These are phyloP conservation scores for Pigoraptor vietnamica DNA, from an alignment of 78 protist species.

Conservation along the genomic window DNA sequence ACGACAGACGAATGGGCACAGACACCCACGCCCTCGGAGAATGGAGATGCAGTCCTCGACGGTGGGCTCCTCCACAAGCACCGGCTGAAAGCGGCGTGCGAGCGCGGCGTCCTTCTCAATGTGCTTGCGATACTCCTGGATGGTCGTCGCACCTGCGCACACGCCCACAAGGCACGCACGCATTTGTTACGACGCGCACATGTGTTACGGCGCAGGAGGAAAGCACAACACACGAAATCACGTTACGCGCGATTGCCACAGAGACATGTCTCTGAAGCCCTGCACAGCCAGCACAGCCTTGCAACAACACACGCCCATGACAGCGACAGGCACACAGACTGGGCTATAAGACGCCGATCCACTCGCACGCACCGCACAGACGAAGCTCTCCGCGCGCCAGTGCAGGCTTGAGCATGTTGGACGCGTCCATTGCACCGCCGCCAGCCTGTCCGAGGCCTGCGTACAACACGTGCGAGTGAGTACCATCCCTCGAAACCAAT, in stretches of 20 bases:
- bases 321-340: too few species aligned
- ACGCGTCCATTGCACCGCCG: slow-evolving; percentile 96
- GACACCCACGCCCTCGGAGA: slow-evolving; percentile 80
- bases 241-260: too few species aligned
- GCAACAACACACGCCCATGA: too few species aligned
- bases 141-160: slow-evolving; percentile 98
- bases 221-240: background rate
- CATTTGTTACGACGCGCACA: too few species aligned
- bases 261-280: too few species aligned
- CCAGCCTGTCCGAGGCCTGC: background rate
- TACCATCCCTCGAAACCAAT: too few species aligned
- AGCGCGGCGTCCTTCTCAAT: slow-evolving; percentile 98
- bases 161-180: background rate
- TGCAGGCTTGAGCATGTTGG: slow-evolving; percentile 96
- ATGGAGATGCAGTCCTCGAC: slow-evolving; percentile 92
- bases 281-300: background rate
- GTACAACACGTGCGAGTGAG: background rate
- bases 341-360: background rate
- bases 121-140: slow-evolving; percentile 91
- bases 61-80: slow-evolving; percentile 89
- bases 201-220: too few species aligned
- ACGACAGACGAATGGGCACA: slow-evolving; percentile 25
- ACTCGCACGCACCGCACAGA: background rate
- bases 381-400: slow-evolving; percentile 98
- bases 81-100: slow-evolving; percentile 94